A percentile compares a stretch with the other conserved stretches of the same genome.
phyloP scores from a whole-genome alignment of 2,329 filamentous ascomycete genomes.

The Coniochaeta prunicola region DNA sequence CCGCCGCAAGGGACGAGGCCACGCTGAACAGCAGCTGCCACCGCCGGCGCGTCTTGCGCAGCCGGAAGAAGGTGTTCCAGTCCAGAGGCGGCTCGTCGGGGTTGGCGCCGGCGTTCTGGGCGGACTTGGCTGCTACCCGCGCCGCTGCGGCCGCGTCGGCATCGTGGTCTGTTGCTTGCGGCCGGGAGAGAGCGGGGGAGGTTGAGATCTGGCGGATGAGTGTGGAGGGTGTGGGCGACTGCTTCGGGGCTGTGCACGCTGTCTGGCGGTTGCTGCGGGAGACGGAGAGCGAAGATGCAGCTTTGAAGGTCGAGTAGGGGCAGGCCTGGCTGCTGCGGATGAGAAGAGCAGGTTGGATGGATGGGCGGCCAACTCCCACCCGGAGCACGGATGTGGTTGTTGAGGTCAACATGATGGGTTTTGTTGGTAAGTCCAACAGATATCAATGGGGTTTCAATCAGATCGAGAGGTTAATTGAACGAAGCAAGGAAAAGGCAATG shows the following conservation, averaged over 20 bases:
- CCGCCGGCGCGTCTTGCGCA: slow-evolving; percentile 77
- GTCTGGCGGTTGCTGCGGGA: slow-evolving; percentile 4
- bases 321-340: slow-evolving; percentile 16
- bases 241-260: slow-evolving; percentile 4
- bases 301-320: slow-evolving; percentile 18
- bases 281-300: slow-evolving; percentile 13
- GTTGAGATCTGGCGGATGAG: slow-evolving; percentile 9
- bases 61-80: slow-evolving; percentile 90
- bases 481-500: background rate
- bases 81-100: slow-evolving; percentile 44
- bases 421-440: background rate
- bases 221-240: slow-evolving; percentile 6
- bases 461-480: background rate
- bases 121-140: slow-evolving; percentile 14
- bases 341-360: slow-evolving; percentile 18
- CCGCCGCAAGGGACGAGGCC: slow-evolving; percentile 53
- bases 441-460: background rate
- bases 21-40: slow-evolving; percentile 77
- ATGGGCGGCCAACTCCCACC: slow-evolving; percentile 20
- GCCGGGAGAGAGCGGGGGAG: slow-evolving; percentile 12
- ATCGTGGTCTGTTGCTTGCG: slow-evolving; percentile 2
- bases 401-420: slow-evolving; percentile 19
- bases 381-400: slow-evolving; percentile 23
- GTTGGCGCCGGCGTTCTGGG: slow-evolving; percentile 16
- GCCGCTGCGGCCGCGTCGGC: slow-evolving; percentile 13